Evolutionary conservation across 805 yeast species (phyloP).

Genomic region (Myxozyma monticola): DNA sequence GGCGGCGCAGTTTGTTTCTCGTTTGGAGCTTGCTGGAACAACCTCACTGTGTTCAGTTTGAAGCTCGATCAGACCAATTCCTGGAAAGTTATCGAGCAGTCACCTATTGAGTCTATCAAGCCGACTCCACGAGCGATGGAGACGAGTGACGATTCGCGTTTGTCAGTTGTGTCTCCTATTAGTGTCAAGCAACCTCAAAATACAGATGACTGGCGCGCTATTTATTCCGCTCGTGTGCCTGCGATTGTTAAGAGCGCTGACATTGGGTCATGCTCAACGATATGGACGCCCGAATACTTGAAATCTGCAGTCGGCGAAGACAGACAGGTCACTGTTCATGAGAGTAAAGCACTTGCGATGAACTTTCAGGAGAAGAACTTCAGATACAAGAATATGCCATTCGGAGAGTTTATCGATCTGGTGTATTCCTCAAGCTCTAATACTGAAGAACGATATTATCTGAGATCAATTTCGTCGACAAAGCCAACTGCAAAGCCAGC

Average conservation of each 20-base stretch:
- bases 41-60: constrained; percentile 15
- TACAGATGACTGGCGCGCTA: constrained; percentile 13
- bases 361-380: constrained; percentile 41
- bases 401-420: constrained; percentile 35
- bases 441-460: constrained; percentile 28
- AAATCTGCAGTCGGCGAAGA: constrained; percentile 34
- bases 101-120: not conserved
- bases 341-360: constrained; percentile 30
- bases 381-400: constrained; percentile 34
- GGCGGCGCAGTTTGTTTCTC: constrained; percentile 86
- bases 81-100: not conserved
- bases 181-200: not conserved
- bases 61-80: not conserved
- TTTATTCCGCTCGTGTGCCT: constrained; percentile 30
- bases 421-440: constrained; percentile 24
- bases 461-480: constrained; percentile 37
- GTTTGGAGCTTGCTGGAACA: constrained; percentile 63
- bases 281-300: constrained; percentile 40
- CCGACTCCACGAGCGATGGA: too few species aligned
- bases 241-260: constrained; percentile 32
- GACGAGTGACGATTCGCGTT: not conserved
- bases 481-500: constrained; percentile 39
- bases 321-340: constrained; percentile 37
- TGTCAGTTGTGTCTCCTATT: not conserved
- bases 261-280: constrained; percentile 35